These are phyloP conservation scores for Phytophthora tentaculata DNA, from an alignment of 352 stramenopile species.

Conservation along the genomic window DNA sequence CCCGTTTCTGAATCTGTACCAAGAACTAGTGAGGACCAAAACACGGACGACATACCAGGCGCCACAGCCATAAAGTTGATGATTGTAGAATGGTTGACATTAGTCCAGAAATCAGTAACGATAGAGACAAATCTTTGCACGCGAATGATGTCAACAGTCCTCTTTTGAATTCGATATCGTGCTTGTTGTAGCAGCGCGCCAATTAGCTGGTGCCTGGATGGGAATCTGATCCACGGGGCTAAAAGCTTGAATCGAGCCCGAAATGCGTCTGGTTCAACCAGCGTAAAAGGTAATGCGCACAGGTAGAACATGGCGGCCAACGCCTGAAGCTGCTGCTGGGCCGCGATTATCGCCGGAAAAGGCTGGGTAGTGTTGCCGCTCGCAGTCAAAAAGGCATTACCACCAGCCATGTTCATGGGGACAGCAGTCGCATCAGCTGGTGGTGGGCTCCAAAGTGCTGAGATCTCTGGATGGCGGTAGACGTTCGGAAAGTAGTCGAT, in stretches of 20 bases:
- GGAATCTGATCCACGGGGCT: slow-evolving; percentile 3
- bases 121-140: slow-evolving; percentile 5
- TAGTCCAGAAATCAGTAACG: slow-evolving; percentile 13
- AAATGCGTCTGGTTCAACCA: slow-evolving; percentile 11
- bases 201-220: neutral
- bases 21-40: slow-evolving; percentile 9
- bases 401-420: no score
- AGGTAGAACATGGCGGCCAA: slow-evolving; percentile 8
- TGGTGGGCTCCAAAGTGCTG: neutral
- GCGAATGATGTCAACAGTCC: neutral
- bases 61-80: slow-evolving; percentile 14
- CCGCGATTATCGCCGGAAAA: neutral
- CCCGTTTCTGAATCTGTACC: slow-evolving; percentile 1
- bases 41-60: slow-evolving; percentile 9
- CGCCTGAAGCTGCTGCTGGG: slow-evolving; percentile 9
- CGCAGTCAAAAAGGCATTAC: neutral
- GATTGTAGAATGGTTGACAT: slow-evolving; percentile 11
- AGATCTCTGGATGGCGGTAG: neutral
- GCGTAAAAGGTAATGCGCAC: slow-evolving; percentile 6
- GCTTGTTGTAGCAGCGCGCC: slow-evolving; percentile 1
- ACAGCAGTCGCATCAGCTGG: no score
- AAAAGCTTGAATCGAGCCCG: slow-evolving; percentile 1
- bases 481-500: neutral
- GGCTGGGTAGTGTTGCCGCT: neutral
- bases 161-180: slow-evolving; percentile 8